Percentiles rank a stretch among this genome's conserved stretches.
Evolutionary conservation across 441 rosid genomes (phyloP).

Genomic region (Isatis lusitanica): DNA sequence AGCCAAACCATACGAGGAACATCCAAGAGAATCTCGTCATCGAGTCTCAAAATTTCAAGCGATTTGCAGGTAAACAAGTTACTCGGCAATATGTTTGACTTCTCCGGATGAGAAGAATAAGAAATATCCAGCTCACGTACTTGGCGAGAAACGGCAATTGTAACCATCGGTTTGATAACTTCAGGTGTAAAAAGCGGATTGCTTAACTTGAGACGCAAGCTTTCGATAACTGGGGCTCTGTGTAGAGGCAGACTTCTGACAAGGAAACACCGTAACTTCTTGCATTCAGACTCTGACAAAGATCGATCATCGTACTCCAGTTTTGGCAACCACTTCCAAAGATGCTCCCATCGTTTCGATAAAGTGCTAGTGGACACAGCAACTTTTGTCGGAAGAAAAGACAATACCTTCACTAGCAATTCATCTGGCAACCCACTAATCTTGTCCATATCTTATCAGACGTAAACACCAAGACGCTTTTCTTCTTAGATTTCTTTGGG

Average conservation of each 20-base stretch:
- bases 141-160: neutral
- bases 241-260: neutral
- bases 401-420: neutral
- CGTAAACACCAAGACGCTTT: neutral
- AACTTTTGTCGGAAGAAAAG: neutral
- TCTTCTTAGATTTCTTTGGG: neutral
- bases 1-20: neutral
- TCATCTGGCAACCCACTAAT: conserved; percentile 11
- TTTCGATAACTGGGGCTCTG: neutral
- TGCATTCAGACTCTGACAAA: neutral
- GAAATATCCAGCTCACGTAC: neutral
- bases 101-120: neutral
- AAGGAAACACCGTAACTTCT: conserved; percentile 2
- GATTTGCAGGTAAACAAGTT: neutral
- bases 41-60: conserved; percentile 1
- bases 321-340: conserved; percentile 18
- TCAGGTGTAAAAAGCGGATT: neutral
- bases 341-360: conserved; percentile 19
- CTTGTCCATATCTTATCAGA: conserved; percentile 9
- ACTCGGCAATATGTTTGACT: neutral
- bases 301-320: neutral
- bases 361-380: conserved; percentile 15
- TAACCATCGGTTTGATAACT: neutral
- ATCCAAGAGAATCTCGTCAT: neutral
- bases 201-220: neutral